These are phyloP conservation scores for Lentinula sp. DNA, from an alignment of 768 basidiomycete species.

Conservation along the genomic window DNA sequence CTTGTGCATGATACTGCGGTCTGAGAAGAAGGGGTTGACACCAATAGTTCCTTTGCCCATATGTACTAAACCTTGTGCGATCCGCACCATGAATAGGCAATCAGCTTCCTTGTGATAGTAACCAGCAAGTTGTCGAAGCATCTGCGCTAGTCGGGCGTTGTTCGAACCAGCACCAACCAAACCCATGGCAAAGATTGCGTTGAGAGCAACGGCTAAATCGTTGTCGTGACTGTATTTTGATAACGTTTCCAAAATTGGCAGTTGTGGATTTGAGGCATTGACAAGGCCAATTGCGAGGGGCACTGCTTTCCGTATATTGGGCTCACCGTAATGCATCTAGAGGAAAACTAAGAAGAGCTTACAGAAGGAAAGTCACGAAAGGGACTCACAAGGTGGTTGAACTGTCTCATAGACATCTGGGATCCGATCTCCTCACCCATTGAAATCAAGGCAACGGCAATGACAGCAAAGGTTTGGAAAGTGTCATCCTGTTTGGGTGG, in stretches of 20 bases:
- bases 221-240: conserved; percentile 99
- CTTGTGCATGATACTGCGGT: conserved; percentile 84
- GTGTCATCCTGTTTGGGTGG: conserved; percentile 48
- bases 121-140: conserved; percentile 94
- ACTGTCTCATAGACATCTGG: conserved; percentile 95
- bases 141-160: conserved; percentile 94
- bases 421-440: conserved; percentile 99
- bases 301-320: conserved; percentile 83
- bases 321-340: conserved; percentile 96
- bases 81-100: conserved; percentile 91
- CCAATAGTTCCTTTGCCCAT: conserved; percentile 99
- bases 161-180: conserved; percentile 98
- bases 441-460: conserved; percentile 90
- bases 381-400: conserved; percentile 80
- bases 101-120: conserved; percentile 98
- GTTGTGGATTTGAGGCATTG: conserved; percentile 92
- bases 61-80: conserved; percentile 95
- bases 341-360: background rate
- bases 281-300: conserved; percentile 94
- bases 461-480: conserved; percentile 88
- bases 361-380: conserved; percentile 20
- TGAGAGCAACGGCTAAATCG: conserved; percentile 92
- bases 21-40: conserved; percentile 93
- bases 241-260: conserved; percentile 91
- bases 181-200: conserved; percentile 99